Conservation (phyloP, 140 eudicot genomes). For the Eryngium alpinum region DNA sequence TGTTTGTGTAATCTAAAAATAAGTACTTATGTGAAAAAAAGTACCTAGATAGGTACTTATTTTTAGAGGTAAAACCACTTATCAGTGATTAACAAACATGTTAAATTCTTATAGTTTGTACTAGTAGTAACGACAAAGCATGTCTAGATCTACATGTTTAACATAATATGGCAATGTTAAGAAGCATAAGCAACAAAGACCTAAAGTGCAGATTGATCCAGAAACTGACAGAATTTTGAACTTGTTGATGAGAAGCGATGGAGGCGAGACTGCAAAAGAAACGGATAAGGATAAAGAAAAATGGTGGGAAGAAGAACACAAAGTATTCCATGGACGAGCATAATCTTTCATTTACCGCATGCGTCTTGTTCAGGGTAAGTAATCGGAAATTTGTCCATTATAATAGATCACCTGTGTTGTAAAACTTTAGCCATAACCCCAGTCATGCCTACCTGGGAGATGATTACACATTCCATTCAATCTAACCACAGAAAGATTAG, state of each 20-base stretch:
- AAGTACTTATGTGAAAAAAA: too few species aligned
- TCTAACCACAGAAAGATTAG: background rate
- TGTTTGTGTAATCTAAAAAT: too few species aligned
- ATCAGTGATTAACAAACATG: too few species aligned
- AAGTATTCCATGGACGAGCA: conserved; percentile 61
- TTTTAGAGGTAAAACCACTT: too few species aligned
- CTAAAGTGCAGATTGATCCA: conserved; percentile 84
- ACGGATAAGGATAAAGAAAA: conserved; percentile 55
- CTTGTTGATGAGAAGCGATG: conserved; percentile 63
- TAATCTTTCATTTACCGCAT: conserved; percentile 77
- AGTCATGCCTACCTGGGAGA: background rate
- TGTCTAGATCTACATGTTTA: too few species aligned
- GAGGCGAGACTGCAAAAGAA: conserved; percentile 40
- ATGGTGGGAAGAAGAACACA: conserved; percentile 81
- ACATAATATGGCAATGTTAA: too few species aligned
- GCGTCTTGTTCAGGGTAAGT: conserved; percentile 90
- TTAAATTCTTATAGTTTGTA: too few species aligned
- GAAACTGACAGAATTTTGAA: conserved; percentile 73
- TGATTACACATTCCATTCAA: background rate
- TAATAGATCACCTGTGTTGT: background rate
- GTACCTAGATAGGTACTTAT: too few species aligned
- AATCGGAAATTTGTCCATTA: background rate
- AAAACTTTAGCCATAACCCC: background rate
- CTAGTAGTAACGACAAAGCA: too few species aligned
- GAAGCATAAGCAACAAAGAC: conserved; percentile 56